Evolutionary conservation across 179 eudicot species (phyloP).

Genomic region (Heliamphora pulchella): DNA sequence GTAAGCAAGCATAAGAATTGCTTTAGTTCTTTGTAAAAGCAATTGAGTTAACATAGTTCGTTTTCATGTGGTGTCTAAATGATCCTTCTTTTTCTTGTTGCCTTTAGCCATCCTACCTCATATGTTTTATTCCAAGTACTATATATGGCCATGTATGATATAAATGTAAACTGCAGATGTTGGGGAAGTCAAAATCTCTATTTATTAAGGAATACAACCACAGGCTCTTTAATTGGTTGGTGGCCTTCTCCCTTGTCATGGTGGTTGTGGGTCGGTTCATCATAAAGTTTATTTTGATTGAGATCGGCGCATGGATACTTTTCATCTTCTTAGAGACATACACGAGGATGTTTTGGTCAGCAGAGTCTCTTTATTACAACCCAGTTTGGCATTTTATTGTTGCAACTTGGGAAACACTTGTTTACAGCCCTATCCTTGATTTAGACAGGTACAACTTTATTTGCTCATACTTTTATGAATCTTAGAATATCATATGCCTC

Average conservation of each 20-base stretch:
- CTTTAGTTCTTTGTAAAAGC: neutral
- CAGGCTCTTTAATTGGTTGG: conserved; percentile 95
- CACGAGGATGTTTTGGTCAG: conserved; percentile 99
- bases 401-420: conserved; percentile 80
- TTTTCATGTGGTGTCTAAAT: neutral
- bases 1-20: neutral
- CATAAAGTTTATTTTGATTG: conserved; percentile 72
- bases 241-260: conserved; percentile 92
- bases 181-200: conserved; percentile 70
- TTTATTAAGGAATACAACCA: conserved; percentile 96
- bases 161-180: conserved; percentile 53
- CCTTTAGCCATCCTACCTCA: neutral
- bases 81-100: neutral
- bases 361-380: conserved; percentile 95
- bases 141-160: too few species aligned
- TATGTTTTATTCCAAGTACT: conserved; percentile 1
- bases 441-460: conserved; percentile 63
- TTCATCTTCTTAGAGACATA: conserved; percentile 96
- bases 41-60: neutral
- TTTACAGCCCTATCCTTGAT: conserved; percentile 88
- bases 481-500: neutral
- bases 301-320: conserved; percentile 93
- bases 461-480: neutral
- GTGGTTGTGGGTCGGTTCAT: conserved; percentile 87
- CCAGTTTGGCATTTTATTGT: conserved; percentile 88